phyloP scores from a whole-genome alignment of 805 yeast species.

The Candida sakaeoensis region DNA sequence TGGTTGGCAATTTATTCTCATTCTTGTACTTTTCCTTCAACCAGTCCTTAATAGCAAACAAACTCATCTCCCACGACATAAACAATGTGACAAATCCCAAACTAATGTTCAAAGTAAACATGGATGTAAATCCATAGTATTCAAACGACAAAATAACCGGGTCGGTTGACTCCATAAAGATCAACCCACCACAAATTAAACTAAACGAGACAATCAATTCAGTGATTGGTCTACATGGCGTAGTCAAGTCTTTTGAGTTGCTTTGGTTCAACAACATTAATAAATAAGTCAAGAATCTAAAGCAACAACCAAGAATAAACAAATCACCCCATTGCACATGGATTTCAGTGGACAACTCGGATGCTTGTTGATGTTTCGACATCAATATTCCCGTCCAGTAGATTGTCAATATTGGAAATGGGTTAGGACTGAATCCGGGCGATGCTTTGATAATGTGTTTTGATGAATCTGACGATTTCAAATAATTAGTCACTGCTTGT shows the following conservation, averaged over 20 bases:
- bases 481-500: constrained; percentile 19
- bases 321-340: constrained; percentile 93
- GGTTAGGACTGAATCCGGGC: constrained; percentile 87
- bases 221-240: constrained; percentile 67
- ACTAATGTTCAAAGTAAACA: constrained; percentile 87
- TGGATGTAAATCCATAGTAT: constrained; percentile 68
- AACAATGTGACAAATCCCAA: constrained; percentile 74
- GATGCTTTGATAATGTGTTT: constrained; percentile 30
- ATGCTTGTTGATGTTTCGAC: constrained; percentile 92
- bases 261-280: constrained; percentile 46
- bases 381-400: constrained; percentile 95
- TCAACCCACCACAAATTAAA: constrained; percentile 81
- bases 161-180: constrained; percentile 89
- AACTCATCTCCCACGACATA: constrained; percentile 84
- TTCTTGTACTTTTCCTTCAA: constrained; percentile 8
- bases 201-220: constrained; percentile 79
- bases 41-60: constrained; percentile 61
- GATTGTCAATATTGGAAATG: constrained; percentile 88
- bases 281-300: constrained; percentile 64
- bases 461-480: constrained; percentile 1
- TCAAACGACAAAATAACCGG: constrained; percentile 77
- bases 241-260: constrained; percentile 25
- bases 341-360: constrained; percentile 68
- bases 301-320: constrained; percentile 75
- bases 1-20: background rate